These are phyloP conservation scores for Clausena lansium DNA, from an alignment of 345 rosid genomes.

Conservation along the genomic window DNA sequence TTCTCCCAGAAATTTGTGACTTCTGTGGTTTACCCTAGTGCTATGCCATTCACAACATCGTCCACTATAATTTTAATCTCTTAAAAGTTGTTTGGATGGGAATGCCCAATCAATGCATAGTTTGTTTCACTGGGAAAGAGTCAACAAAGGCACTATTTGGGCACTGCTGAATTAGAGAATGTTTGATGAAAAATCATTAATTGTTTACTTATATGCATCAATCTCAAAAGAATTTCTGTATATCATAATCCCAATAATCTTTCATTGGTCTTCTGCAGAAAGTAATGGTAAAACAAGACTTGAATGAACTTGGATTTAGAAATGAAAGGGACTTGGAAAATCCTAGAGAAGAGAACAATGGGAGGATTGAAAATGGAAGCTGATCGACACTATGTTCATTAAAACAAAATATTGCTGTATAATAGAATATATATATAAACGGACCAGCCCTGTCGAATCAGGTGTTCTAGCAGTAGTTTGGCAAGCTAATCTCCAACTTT, in stretches of 20 bases:
- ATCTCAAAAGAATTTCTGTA: background rate
- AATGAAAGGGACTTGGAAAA: slow-evolving; percentile 40
- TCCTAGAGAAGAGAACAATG: slow-evolving; percentile 20
- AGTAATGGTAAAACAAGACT: slow-evolving; percentile 89
- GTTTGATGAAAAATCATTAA: background rate
- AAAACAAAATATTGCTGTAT: background rate
- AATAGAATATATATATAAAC: background rate
- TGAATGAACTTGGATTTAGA: slow-evolving; percentile 79
- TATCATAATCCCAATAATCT: background rate
- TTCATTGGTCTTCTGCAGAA: slow-evolving; percentile 41
- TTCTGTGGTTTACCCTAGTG: background rate
- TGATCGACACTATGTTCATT: background rate
- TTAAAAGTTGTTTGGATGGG: background rate
- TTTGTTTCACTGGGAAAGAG: background rate
- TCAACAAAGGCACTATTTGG: background rate
- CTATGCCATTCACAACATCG: background rate
- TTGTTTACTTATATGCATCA: background rate
- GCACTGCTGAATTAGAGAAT: background rate
- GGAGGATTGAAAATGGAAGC: slow-evolving; percentile 22
- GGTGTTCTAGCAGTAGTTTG: slow-evolving; percentile 79
- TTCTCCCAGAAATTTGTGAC: background rate
- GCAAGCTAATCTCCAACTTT: slow-evolving; percentile 90
- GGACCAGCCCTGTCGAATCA: slow-evolving; percentile 76
- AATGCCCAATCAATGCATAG: background rate
- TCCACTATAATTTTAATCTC: background rate